Conservation (phyloP, 306 rosid genomes). For the Styphnolobium japonicum region DNA sequence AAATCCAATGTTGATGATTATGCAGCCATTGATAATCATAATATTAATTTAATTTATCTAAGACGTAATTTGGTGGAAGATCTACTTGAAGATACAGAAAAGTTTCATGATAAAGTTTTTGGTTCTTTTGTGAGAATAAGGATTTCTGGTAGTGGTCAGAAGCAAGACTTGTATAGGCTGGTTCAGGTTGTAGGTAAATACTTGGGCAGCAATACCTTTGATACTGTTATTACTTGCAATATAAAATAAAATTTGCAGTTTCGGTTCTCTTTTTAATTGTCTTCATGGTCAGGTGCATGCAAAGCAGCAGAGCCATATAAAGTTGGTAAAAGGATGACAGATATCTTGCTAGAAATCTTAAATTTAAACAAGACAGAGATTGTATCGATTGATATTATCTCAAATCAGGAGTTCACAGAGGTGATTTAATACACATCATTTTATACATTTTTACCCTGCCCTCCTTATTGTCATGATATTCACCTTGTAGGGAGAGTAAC, state of each 20-base stretch:
- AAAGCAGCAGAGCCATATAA: constrained; percentile 93
- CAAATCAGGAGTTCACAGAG: constrained; percentile 99
- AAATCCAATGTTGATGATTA: constrained; percentile 87
- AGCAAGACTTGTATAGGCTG: constrained; percentile 99
- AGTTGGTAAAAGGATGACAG: constrained; percentile 94
- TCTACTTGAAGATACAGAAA: constrained; percentile 74
- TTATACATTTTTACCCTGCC: not conserved
- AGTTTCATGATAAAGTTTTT: constrained; percentile 72
- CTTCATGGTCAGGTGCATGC: constrained; percentile 79
- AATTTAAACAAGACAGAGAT: constrained; percentile 97
- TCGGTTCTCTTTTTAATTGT: not conserved
- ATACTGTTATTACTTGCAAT: constrained; percentile 11
- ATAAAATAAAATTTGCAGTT: constrained; percentile 8
- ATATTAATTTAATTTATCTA: constrained; percentile 87
- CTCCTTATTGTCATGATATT: not conserved
- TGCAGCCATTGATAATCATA: constrained; percentile 93
- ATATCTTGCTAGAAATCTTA: constrained; percentile 80
- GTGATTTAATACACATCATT: constrained; percentile 44
- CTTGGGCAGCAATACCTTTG: constrained; percentile 23
- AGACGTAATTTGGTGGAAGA: constrained; percentile 92
- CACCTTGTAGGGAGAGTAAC: not conserved
- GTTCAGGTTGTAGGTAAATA: constrained; percentile 93
- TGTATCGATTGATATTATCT: constrained; percentile 86
- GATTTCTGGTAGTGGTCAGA: constrained; percentile 93
- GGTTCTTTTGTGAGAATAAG: constrained; percentile 96